These are phyloP conservation scores for Miamiensis avidus DNA, from an alignment of 169 alveolate species.

Conservation along the genomic window DNA sequence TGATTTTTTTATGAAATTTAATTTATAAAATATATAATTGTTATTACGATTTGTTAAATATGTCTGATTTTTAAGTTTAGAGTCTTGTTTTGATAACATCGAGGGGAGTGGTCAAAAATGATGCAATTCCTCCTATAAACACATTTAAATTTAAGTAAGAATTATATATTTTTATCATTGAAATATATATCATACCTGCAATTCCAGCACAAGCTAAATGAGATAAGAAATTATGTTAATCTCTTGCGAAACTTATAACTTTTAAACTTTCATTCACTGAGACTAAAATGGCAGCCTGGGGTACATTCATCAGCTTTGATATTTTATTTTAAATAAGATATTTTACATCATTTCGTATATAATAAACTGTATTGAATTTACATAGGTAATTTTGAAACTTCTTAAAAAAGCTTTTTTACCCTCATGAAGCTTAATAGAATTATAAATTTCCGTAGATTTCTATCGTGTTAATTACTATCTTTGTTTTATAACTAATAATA, in stretches of 20 bases:
- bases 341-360: no score
- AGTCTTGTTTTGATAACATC: conserved; percentile 96
- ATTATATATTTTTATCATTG: not conserved
- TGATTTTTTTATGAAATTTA: no score
- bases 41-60: not conserved
- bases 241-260: conserved; percentile 48
- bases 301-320: conserved; percentile 91
- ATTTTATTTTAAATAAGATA: no score
- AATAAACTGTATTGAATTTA: no score
- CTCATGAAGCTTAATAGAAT: not conserved
- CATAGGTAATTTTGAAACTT: not conserved
- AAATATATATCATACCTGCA: conserved; percentile 72
- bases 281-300: conserved; percentile 93
- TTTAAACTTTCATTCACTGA: conserved; percentile 92
- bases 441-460: not conserved
- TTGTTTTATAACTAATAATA: not conserved
- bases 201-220: conserved; percentile 90
- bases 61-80: conserved; percentile 87
- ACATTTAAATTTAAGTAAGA: no score
- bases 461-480: not conserved
- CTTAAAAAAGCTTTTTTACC: not conserved
- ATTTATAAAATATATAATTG: no score
- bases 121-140: conserved; percentile 90
- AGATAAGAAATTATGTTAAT: conserved; percentile 39
- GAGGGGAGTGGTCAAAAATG: conserved; percentile 93